phyloP scores from a whole-genome alignment of 2,329 filamentous ascomycete species.

The Boeremia exigua region DNA sequence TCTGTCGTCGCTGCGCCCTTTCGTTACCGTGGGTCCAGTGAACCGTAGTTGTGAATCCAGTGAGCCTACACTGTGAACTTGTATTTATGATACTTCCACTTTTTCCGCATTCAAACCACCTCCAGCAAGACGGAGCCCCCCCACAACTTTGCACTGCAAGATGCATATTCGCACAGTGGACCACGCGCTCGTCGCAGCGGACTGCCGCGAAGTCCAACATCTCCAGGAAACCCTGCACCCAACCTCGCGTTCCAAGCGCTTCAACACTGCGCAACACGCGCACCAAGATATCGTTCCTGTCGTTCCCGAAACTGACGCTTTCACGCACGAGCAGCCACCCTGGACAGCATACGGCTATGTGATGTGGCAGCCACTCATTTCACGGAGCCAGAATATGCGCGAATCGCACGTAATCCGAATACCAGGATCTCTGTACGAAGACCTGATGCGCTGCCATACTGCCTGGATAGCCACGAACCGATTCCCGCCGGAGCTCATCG shows the following conservation, averaged over 20 bases:
- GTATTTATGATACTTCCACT: too few species aligned
- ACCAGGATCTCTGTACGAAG: neutral
- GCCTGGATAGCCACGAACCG: conserved; percentile 11
- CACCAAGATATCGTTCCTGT: conserved; percentile 8
- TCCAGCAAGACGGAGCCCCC: too few species aligned
- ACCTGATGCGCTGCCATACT: neutral
- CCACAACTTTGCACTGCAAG: neutral
- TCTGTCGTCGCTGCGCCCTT: neutral
- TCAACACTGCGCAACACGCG: conserved; percentile 20
- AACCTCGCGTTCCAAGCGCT: conserved; percentile 15
- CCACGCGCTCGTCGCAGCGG: conserved; percentile 12
- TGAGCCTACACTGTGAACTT: too few species aligned
- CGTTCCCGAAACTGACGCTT: conserved; percentile 8
- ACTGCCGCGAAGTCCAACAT: neutral
- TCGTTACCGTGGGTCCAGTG: neutral
- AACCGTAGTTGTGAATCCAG: neutral
- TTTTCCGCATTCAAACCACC: too few species aligned
- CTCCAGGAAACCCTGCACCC: conserved; percentile 8
- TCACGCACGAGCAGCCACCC: conserved; percentile 21
- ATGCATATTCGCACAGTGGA: conserved; percentile 20
- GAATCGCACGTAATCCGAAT: neutral
- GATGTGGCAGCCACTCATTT: conserved; percentile 41
- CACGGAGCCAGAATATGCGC: conserved; percentile 42
- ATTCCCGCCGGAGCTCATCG: neutral
- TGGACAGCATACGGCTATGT: conserved; percentile 50